Evolutionary conservation across 805 yeast genomes (phyloP).

Genomic region (Kodamaea neixiangensis): DNA sequence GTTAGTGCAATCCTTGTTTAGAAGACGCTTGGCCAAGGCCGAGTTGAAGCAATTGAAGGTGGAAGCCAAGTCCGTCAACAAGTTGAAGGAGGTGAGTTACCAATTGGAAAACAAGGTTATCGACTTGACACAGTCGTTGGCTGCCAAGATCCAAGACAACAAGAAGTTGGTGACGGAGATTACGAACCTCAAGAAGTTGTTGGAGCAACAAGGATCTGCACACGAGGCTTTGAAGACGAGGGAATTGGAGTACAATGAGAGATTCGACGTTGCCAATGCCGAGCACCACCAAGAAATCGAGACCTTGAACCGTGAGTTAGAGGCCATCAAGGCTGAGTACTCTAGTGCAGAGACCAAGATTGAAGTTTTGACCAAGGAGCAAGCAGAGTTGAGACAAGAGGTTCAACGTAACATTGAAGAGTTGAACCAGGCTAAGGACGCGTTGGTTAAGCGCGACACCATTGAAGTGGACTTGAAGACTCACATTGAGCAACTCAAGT

Average conservation of each 20-base stretch:
- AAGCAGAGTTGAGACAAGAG: conserved; percentile 62
- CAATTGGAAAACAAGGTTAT: conserved; percentile 96
- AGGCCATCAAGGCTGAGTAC: conserved; percentile 55
- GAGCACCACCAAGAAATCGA: conserved; percentile 53
- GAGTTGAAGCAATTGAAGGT: conserved; percentile 65
- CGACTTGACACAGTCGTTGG: conserved; percentile 83
- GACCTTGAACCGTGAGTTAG: conserved; percentile 56
- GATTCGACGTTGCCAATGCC: conserved; percentile 44
- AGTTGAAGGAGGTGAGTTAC: conserved; percentile 87
- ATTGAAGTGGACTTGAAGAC: conserved; percentile 67
- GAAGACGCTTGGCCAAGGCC: conserved; percentile 72
- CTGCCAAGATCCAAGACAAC: conserved; percentile 80
- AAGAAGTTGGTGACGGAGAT: conserved; percentile 67
- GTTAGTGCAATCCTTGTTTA: conserved; percentile 71
- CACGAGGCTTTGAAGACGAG: conserved; percentile 56
- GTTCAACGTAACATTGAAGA: conserved; percentile 62
- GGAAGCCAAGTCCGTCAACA: conserved; percentile 93
- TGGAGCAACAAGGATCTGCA: conserved; percentile 55
- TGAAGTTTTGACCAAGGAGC: conserved; percentile 59
- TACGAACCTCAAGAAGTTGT: conserved; percentile 40
- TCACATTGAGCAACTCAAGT: conserved; percentile 56
- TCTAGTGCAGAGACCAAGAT: conserved; percentile 59
- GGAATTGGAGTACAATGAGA: conserved; percentile 53
- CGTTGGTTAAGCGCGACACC: conserved; percentile 57
- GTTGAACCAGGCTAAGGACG: conserved; percentile 59